These are phyloP conservation scores for Detonula confervacea DNA, from an alignment of 352 stramenopile species.

Conservation along the genomic window DNA sequence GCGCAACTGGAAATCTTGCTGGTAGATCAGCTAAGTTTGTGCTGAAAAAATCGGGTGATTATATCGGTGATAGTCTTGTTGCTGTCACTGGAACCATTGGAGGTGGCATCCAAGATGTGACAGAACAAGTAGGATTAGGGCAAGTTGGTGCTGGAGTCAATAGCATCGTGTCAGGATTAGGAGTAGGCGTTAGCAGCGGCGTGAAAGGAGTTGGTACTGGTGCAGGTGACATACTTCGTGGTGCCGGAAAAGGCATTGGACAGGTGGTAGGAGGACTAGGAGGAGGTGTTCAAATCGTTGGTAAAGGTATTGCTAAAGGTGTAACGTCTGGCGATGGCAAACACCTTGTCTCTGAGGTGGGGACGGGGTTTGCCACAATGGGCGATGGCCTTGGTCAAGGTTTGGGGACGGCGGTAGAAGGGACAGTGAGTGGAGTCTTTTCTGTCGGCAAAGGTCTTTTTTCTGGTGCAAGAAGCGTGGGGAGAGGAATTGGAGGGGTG, in stretches of 20 bases:
- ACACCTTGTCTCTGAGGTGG: conserved; percentile 65
- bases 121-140: conserved; percentile 75
- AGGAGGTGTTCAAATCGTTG: conserved; percentile 69
- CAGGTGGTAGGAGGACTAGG: conserved; percentile 80
- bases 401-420: conserved; percentile 72
- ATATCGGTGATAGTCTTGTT: conserved; percentile 74
- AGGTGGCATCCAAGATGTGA: conserved; percentile 77
- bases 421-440: conserved; percentile 80
- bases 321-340: conserved; percentile 76
- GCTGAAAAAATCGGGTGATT: conserved; percentile 76
- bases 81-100: conserved; percentile 69
- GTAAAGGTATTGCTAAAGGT: conserved; percentile 81
- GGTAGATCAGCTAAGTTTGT: conserved; percentile 80
- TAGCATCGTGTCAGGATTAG: conserved; percentile 82
- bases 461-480: conserved; percentile 75
- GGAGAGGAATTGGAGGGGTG: conserved; percentile 77
- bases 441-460: conserved; percentile 80
- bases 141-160: conserved; percentile 81
- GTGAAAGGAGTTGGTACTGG: conserved; percentile 83
- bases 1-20: conserved; percentile 82
- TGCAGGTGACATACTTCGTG: conserved; percentile 77
- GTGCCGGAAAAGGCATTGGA: conserved; percentile 82
- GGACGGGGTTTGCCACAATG: conserved; percentile 70
- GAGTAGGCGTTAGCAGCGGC: conserved; percentile 76
- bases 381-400: conserved; percentile 78